phyloP scores from a whole-genome alignment of 805 yeast genomes.

The Cephaloascus albidus region DNA sequence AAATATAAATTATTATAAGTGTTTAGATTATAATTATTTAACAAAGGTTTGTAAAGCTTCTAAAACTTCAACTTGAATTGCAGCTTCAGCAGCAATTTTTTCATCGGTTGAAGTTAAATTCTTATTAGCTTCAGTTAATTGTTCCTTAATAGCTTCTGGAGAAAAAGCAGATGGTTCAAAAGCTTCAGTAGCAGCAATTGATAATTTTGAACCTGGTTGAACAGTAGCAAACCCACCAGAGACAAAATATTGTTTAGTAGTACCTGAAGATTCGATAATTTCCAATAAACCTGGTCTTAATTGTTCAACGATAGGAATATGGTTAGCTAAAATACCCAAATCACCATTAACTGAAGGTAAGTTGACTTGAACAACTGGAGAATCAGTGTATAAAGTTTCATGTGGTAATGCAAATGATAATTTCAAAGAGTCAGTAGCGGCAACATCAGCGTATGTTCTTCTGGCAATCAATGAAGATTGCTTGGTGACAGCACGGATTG shows the following conservation, averaged over 20 bases:
- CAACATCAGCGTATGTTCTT: conserved; percentile 88
- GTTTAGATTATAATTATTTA: conserved; percentile 45
- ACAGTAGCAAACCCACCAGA: conserved; percentile 96
- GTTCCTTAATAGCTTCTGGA: conserved; percentile 64
- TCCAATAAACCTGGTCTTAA: conserved; percentile 93
- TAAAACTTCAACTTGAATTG: conserved; percentile 90
- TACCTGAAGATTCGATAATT: conserved; percentile 68
- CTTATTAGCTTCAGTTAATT: conserved; percentile 91
- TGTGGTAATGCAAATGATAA: conserved; percentile 90
- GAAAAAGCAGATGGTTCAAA: conserved; percentile 85
- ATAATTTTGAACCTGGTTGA: conserved; percentile 85
- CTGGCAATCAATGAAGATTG: conserved; percentile 47
- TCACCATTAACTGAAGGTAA: conserved; percentile 94
- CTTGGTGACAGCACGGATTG: conserved; percentile 52
- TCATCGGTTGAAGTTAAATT: conserved; percentile 79
- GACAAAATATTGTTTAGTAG: conserved; percentile 74
- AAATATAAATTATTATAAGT: no score
- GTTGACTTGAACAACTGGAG: conserved; percentile 70
- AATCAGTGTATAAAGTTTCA: conserved; percentile 52
- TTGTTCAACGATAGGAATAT: conserved; percentile 96
- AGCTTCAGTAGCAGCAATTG: conserved; percentile 93
- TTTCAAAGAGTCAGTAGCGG: conserved; percentile 64
- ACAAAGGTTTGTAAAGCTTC: conserved; percentile 86
- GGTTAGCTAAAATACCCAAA: conserved; percentile 94
- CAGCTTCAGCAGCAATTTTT: conserved; percentile 87